phyloP scores from a whole-genome alignment of 306 rosid species.

The Vachellia collinsii region DNA sequence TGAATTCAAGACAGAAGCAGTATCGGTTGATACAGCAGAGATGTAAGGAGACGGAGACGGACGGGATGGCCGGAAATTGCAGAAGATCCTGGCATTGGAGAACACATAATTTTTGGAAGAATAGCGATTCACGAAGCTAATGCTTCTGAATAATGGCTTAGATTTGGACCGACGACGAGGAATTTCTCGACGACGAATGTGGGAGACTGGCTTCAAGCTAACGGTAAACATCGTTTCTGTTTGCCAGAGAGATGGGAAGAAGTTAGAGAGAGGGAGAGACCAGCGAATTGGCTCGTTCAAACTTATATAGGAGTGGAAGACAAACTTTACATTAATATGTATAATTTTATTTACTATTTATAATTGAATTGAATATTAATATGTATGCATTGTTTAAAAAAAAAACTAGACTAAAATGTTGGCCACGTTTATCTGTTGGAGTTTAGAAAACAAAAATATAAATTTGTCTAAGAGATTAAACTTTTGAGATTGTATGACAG shows the following conservation, averaged over 20 bases:
- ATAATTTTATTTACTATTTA: not conserved
- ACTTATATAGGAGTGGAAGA: not conserved
- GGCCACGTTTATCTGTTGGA: too few relatives aligned
- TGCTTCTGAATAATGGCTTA: conserved; percentile 30
- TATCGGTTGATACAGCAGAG: conserved; percentile 41
- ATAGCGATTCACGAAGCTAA: conserved; percentile 33
- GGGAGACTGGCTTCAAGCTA: conserved; percentile 47
- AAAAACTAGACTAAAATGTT: too few relatives aligned
- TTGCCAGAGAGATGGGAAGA: conserved; percentile 14
- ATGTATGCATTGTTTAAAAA: too few relatives aligned
- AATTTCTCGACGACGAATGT: conserved; percentile 30
- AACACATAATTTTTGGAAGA: conserved; percentile 35
- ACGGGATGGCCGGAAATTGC: conserved; percentile 44
- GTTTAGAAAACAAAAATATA: too few relatives aligned
- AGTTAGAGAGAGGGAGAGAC: not conserved
- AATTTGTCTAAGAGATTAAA: too few relatives aligned
- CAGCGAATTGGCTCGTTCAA: not conserved
- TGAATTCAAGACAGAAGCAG: conserved; percentile 36
- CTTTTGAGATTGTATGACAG: too few relatives aligned
- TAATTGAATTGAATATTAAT: not conserved
- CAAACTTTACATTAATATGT: not conserved
- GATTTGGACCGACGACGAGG: conserved; percentile 25
- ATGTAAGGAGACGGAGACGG: conserved; percentile 32
- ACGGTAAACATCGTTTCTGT: conserved; percentile 51
- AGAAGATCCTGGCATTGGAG: conserved; percentile 47